phyloP scores from a whole-genome alignment of 352 stramenopile genomes.

The Globisporangium nagaii region DNA sequence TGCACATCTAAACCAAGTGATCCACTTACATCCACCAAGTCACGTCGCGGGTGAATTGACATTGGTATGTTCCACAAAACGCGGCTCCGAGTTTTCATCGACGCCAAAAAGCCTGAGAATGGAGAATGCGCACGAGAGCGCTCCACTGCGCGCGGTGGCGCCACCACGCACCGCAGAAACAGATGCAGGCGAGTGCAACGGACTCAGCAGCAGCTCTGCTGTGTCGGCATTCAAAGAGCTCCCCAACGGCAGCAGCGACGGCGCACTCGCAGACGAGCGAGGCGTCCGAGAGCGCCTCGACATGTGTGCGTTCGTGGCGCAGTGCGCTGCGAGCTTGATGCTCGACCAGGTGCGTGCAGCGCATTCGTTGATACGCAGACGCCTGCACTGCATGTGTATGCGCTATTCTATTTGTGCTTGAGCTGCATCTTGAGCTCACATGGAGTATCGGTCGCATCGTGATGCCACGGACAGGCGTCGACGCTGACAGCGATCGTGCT shows the following conservation, averaged over 20 bases:
- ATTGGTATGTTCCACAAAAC: too few relatives aligned
- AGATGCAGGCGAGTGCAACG: not conserved
- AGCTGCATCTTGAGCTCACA: not conserved
- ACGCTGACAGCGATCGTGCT: conserved; percentile 15
- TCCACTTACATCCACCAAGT: too few relatives aligned
- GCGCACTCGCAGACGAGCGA: not conserved
- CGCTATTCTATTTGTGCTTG: not conserved
- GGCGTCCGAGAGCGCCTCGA: conserved; percentile 3
- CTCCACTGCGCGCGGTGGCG: too few relatives aligned
- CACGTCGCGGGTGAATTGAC: too few relatives aligned
- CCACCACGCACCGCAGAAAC: too few relatives aligned
- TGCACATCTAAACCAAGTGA: too few relatives aligned
- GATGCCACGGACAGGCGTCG: not conserved
- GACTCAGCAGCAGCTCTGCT: not conserved
- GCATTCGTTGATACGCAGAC: not conserved
- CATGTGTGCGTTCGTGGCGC: conserved; percentile 5
- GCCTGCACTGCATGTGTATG: not conserved
- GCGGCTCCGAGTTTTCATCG: too few relatives aligned
- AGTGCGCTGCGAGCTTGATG: conserved; percentile 8
- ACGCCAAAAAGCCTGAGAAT: too few relatives aligned
- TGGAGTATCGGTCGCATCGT: not conserved
- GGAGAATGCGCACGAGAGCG: too few relatives aligned
- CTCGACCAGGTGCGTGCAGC: conserved; percentile 10
- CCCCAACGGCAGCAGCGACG: not conserved
- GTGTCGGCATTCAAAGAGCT: too few relatives aligned